Conservation (phyloP, 495 filamentous ascomycete genomes). For the Coniosporium apollinis region DNA sequence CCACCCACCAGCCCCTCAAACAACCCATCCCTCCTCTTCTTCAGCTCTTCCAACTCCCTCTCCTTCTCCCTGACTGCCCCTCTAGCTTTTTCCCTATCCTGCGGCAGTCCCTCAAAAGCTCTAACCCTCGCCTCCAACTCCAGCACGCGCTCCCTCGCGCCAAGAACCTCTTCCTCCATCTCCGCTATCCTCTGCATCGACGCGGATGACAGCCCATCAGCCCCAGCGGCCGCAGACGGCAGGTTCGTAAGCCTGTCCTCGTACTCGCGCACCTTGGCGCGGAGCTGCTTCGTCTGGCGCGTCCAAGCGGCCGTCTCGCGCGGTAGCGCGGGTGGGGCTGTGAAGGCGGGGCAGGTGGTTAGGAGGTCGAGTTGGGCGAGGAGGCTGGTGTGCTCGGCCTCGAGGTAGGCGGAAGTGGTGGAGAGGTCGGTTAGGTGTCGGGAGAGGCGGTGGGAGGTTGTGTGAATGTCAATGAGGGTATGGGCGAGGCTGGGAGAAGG, state of each 20-base stretch:
- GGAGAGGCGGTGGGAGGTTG: background rate
- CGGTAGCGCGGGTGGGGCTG: conserved; percentile 32
- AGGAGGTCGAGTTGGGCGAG: conserved; percentile 6
- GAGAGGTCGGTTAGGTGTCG: background rate
- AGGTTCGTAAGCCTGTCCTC: conserved; percentile 30
- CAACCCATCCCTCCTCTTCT: conserved; percentile 43
- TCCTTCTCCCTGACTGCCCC: conserved; percentile 47
- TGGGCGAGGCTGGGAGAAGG: too few species aligned
- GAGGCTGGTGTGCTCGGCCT: conserved; percentile 1
- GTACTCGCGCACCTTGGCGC: conserved; percentile 42
- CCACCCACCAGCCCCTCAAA: conserved; percentile 38
- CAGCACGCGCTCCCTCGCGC: conserved; percentile 32
- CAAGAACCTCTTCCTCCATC: conserved; percentile 34
- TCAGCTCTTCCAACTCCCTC: conserved; percentile 39
- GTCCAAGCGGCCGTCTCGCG: conserved; percentile 45
- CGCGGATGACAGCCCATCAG: conserved; percentile 13
- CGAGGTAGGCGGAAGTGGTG: conserved; percentile 4
- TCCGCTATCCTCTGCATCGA: conserved; percentile 34
- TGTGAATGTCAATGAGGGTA: background rate
- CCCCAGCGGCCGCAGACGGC: background rate
- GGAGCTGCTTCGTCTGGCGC: conserved; percentile 40
- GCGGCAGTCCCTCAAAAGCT: conserved; percentile 51
- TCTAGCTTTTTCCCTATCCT: conserved; percentile 47
- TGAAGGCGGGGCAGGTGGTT: conserved; percentile 27
- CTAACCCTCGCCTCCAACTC: conserved; percentile 40